Evolutionary conservation across 2,329 filamentous ascomycete species (phyloP), one percentile per base, ranked within the genome.

Genomic region (Drechslera avenae): DNA sequence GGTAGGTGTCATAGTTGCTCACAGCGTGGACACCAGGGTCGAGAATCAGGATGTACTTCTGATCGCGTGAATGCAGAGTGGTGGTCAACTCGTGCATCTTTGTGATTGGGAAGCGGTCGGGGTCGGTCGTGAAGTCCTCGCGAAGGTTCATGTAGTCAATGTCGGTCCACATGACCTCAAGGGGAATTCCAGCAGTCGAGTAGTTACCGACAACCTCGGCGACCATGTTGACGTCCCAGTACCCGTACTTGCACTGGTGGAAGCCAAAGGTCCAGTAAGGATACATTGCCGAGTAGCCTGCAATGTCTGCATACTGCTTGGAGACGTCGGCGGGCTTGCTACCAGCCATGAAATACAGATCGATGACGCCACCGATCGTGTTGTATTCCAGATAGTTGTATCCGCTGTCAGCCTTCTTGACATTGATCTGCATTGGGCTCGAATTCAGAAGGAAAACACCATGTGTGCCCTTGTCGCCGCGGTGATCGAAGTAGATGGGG

Each of bases 321-420:
- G 78, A 75, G 4, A 79, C 80, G 8, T 78, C 72, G 8, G 72
- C 69, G 3, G 80, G 79, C 13, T 72, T 60, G 3, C 75, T 75
- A 3, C 80, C 80, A 28, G 78, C 73, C 49, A 82, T 53, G 66
- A 82, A 81, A 68, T 81, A 82, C 21, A 82, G 67, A 69, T 93
- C 90, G 2, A 94, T 68, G 16, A 92, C 81, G 8, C 90, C 90
- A 5, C 90, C 89, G 0, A 93, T 79, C 1, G 84, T 84, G 69
- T 92, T 90, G 75, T 92, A 94, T 72, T 92, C 88, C 4, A 94
- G 80, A 50, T 86, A 90, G 67, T 92, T 86, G 5, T 81, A 79
- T 6, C 80, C 77, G 18, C 78, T 78, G 10, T 79, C 75, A 3
- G 81, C 83, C 54, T 84, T 82, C 66, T 90, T 81, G 68, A 92